Evolutionary conservation across 257 asterid species (phyloP), one percentile per base, ranked within the genome.

Genomic region (Knoxia roxburghii): DNA sequence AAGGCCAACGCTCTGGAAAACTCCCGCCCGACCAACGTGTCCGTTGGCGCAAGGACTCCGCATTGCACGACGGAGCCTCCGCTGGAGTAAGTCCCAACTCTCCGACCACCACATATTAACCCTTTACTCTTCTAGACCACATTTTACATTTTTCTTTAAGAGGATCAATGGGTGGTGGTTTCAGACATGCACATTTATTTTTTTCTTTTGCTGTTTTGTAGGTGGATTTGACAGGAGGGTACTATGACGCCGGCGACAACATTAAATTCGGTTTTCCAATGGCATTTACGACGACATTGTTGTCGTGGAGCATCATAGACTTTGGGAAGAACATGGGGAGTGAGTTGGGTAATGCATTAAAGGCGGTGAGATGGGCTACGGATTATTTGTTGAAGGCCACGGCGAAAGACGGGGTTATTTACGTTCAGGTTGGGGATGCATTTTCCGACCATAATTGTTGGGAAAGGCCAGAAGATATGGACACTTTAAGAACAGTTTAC

Each of bases 381-480:
- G 95, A 91, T 61, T 91, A 86, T 64, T n/a, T 91, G 54, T 78
- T 91, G 50, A 91, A 91, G 67, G 87, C 98, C 4, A 87, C 95
- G 4, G 94, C 95, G 0, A 84, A 61, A 52, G 85, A 85, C 60
- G 91, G 95, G 41, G 77, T 91, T 62, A 61, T 91, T 9, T 91
- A 83, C 30, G 98, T 85, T 0, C 95, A 91, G 76, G 98, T 91
- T 0, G 98, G 96, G 0, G 96, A 91, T 39, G 83, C 91, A 8
- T 74, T 79, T 24, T 88, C 97, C 17, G 97, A 90, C 82, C 97
- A 90, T 74, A 84, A 72, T 72, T 88, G 97, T 39, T 90, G 97
- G 96, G 93, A 90, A 29, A 84, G 96, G 75, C 97, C 97, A 0
- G 97, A 90, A 52, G 97, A 90, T 20, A 90, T 90, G 97, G 93